These are phyloP conservation scores for Mucor saturninus DNA, from an alignment of 371 early-diverging fungal genomes.

Conservation along the genomic window DNA sequence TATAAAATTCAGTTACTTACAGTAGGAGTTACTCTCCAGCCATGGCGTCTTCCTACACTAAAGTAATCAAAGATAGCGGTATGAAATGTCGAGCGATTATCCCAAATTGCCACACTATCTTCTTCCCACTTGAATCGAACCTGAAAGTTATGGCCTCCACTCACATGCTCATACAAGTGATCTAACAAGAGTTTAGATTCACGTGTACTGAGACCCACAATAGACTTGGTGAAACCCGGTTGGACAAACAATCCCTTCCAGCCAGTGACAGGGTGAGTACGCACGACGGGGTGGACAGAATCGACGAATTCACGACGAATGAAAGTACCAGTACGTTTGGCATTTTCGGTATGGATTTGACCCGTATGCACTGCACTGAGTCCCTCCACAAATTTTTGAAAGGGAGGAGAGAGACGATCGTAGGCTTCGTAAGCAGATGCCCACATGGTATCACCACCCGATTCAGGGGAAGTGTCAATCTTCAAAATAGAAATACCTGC, in stretches of 20 bases:
- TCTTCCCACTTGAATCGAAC: conserved; percentile 68
- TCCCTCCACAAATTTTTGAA: conserved; percentile 61
- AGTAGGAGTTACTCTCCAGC: conserved; percentile 45
- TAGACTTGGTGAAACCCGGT: conserved; percentile 60
- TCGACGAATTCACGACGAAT: conserved; percentile 52
- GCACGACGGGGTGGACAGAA: conserved; percentile 57
- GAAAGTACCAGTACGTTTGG: conserved; percentile 38
- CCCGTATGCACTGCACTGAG: conserved; percentile 64
- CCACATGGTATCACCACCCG: conserved; percentile 71
- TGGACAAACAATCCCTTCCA: conserved; percentile 68
- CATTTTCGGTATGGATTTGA: conserved; percentile 40
- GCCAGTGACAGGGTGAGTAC: conserved; percentile 73
- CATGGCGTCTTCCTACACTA: conserved; percentile 33
- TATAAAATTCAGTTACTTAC: conserved; percentile 2
- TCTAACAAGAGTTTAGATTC: conserved; percentile 61
- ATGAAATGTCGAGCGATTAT: conserved; percentile 58
- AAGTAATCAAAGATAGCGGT: conserved; percentile 33
- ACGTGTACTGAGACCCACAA: conserved; percentile 48
- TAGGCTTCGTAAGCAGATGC: conserved; percentile 63
- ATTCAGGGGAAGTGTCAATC: conserved; percentile 55
- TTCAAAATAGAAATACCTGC: conserved; percentile 60
- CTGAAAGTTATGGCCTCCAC: conserved; percentile 60
- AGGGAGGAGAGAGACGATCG: conserved; percentile 59
- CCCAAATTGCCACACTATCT: conserved; percentile 68
- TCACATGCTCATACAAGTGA: conserved; percentile 38